Evolutionary conservation across 768 basidiomycete species (phyloP).

Genomic region (Rhodotorula graminis): DNA sequence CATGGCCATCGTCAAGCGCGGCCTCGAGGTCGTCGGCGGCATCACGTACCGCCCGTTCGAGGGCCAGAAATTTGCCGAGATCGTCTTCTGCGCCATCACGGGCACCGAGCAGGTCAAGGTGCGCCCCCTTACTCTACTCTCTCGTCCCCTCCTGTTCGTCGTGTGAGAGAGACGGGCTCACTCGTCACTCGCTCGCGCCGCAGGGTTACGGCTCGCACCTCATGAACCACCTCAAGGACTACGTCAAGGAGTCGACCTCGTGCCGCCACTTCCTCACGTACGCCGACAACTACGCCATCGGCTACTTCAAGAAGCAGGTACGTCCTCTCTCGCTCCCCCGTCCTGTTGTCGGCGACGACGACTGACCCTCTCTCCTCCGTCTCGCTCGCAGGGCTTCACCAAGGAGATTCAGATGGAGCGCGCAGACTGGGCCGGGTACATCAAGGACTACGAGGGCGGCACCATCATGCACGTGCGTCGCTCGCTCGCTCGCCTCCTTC

Average conservation of each 20-base stretch:
- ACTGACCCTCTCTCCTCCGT: not conserved
- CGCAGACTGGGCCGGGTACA: constrained; percentile 93
- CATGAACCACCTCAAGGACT: constrained; percentile 97
- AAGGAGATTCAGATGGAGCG: constrained; percentile 93
- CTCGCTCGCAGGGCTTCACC: constrained; percentile 63
- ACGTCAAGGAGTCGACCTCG: constrained; percentile 76
- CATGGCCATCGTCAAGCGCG: constrained; percentile 89
- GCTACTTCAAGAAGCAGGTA: constrained; percentile 94
- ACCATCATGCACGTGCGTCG: constrained; percentile 80
- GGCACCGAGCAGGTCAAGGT: constrained; percentile 97
- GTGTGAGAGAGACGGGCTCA: too few relatives aligned
- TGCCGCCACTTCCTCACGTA: constrained; percentile 97
- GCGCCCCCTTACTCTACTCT: too few relatives aligned
- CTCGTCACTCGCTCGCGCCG: not conserved
- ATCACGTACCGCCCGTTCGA: constrained; percentile 96
- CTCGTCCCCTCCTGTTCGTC: too few relatives aligned
- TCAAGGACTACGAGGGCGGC: constrained; percentile 99
- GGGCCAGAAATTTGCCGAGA: constrained; percentile 91
- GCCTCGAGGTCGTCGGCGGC: constrained; percentile 92
- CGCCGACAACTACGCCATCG: constrained; percentile 97
- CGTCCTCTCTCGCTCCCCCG: constrained; percentile 2
- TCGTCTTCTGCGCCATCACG: constrained; percentile 96
- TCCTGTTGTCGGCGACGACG: too few relatives aligned
- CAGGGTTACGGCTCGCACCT: constrained; percentile 97
- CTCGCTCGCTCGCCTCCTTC: not conserved